Conservation (phyloP, 2,329 filamentous ascomycete genomes). For the Trichoderma atroviride region DNA sequence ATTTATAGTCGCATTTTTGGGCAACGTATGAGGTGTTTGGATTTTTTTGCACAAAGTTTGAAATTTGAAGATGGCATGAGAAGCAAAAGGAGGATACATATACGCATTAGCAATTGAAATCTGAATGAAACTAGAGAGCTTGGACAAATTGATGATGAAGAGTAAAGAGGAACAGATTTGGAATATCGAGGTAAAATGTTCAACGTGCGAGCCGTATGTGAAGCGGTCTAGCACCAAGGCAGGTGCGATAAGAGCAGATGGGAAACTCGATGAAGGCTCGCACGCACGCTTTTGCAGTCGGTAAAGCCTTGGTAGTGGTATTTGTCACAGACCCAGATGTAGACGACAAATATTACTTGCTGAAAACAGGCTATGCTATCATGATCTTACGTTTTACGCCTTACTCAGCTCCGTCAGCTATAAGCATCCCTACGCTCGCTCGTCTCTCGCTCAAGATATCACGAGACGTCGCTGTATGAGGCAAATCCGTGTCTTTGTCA, state of each 20-base stretch:
- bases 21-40: slow-evolving; percentile 1
- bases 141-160: neutral
- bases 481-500: neutral
- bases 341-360: neutral
- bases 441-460: neutral
- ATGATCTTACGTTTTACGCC: neutral
- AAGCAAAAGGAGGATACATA: neutral
- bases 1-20: slow-evolving; percentile 5
- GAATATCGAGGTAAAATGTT: too few relatives aligned
- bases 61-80: neutral
- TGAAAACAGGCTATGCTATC: neutral
- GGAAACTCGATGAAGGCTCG: neutral
- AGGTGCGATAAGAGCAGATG: neutral
- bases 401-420: neutral
- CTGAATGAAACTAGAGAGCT: neutral
- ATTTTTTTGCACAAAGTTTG: neutral
- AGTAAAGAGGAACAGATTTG: neutral
- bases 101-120: neutral
- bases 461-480: neutral
- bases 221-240: neutral
- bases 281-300: neutral
- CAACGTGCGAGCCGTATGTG: neutral
- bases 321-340: neutral
- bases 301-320: too few relatives aligned
- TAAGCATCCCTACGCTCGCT: neutral